Conservation (phyloP, 1,284 basidiomycete species). For the Dichomitus squalens region DNA sequence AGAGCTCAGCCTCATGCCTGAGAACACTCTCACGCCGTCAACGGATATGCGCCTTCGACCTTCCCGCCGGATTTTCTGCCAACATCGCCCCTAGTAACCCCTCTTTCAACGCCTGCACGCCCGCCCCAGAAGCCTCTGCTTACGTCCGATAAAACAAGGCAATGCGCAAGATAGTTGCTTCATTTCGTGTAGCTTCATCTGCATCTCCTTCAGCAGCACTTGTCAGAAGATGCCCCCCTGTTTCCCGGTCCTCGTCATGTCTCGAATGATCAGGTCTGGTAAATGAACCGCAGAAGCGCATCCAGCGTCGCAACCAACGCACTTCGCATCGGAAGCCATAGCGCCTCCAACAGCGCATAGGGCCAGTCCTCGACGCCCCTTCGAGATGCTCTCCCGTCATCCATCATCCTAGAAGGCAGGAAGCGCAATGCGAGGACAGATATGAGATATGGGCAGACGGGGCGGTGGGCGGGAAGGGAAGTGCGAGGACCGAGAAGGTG, state of each 20-base stretch:
- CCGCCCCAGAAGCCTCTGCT: neutral
- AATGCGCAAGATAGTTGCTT: conserved; percentile 9
- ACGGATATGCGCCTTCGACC: conserved; percentile 5
- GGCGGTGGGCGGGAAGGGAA: neutral
- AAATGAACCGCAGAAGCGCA: neutral
- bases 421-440: neutral
- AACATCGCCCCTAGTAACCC: conserved; percentile 18
- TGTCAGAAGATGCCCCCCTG: too few relatives aligned
- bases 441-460: neutral
- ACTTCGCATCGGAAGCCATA: neutral
- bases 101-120: neutral
- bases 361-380: neutral
- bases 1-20: neutral
- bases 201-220: neutral
- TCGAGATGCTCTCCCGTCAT: neutral
- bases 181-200: conserved; percentile 1
- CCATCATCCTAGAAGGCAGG: neutral
- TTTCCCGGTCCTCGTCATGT: neutral
- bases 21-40: conserved; percentile 12
- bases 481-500: neutral
- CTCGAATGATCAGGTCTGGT: neutral
- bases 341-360: neutral
- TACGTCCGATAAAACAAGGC: neutral
- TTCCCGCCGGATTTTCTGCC: neutral
- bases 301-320: neutral